phyloP scores from a whole-genome alignment of 1,284 basidiomycete species.

The Takashimella koratensis region DNA sequence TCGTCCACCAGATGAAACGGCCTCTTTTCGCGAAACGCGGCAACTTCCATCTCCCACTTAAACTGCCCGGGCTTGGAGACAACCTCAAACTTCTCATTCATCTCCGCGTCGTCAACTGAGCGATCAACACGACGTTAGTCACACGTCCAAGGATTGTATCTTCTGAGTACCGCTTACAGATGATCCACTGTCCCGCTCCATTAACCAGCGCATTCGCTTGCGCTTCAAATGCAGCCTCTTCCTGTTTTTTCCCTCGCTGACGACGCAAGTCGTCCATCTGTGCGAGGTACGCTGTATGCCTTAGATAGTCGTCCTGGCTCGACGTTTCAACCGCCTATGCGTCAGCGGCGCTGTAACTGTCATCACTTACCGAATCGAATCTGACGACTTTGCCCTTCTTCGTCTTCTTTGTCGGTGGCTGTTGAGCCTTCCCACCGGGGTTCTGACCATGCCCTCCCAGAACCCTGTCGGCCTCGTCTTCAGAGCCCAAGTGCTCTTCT shows the following conservation, averaged over 20 bases:
- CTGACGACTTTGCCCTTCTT: slow-evolving; percentile 10
- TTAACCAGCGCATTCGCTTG: slow-evolving; percentile 22
- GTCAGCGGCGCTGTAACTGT: no score
- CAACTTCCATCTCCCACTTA: slow-evolving; percentile 32
- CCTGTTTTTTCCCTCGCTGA: slow-evolving; percentile 8
- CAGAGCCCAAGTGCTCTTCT: no score
- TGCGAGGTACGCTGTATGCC: not conserved
- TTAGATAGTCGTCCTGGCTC: no score
- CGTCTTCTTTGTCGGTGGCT: no score
- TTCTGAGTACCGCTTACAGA: slow-evolving; percentile 19
- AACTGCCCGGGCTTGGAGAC: slow-evolving; percentile 18
- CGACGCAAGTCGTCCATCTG: not conserved
- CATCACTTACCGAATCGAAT: slow-evolving; percentile 16
- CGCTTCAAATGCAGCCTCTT: slow-evolving; percentile 3
- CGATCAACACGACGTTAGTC: no score
- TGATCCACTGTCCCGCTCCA: slow-evolving; percentile 20
- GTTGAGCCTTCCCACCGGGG: no score
- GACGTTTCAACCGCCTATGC: no score
- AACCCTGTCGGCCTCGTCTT: no score
- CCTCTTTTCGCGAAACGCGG: slow-evolving; percentile 2
- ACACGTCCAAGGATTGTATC: no score
- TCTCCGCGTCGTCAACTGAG: slow-evolving; percentile 30
- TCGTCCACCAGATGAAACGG: not conserved
- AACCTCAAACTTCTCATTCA: slow-evolving; percentile 22
- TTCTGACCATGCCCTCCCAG: no score